Base-by-base conservation (phyloP, 768 basidiomycete species). In the Pisolithus sp. region DNA sequence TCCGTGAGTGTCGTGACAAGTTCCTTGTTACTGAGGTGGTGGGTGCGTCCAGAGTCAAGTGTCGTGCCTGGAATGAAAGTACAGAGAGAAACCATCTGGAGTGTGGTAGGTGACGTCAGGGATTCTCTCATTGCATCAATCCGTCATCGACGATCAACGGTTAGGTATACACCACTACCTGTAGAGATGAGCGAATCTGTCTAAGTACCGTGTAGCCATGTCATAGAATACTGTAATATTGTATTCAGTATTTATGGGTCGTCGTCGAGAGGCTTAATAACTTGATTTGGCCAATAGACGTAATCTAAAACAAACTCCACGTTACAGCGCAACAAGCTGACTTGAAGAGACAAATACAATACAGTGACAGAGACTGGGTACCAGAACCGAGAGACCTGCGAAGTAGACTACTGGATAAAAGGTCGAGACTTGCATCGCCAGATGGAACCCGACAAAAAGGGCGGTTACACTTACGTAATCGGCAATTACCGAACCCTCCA, bases 1-100 rank as follows among this genome's bases (percentile, higher is more conserved):
- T 91, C 87, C 59, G 95, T 98, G 36, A 93, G 90, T 58, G 96
- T 99, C 48, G 95, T 99, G 15, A 82, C 81, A 24, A 93, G 89
- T 53, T 93, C 90, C 53, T 71, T 98, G 64, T 81, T 88, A 43
- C 75, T 99, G 56, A 86, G 79, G 62, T 83, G 85, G 79, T 95
- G 93, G 93, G 77, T 70, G 46, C 74, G 90, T 30, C 91, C 91
- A 2, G 61, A 57, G 60, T 75, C 73, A 28, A 88, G 86, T 56
- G 61, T 93, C 39, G 80, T 93, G 80, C 84, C 83, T 7, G 85
- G 73, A 7, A 81, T 78, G 55, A 57, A 43, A n/a, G 62, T 56
- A 10, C 61, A 56, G 4, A 65, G 60, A 5, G 70, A 73, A 59
- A 64, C 78, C 18, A 59, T 76, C 48, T 60, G 62, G 57, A 37